Base-by-base conservation (phyloP, 2,329 filamentous ascomycete species). In the Pestalotiopsis sp. region DNA sequence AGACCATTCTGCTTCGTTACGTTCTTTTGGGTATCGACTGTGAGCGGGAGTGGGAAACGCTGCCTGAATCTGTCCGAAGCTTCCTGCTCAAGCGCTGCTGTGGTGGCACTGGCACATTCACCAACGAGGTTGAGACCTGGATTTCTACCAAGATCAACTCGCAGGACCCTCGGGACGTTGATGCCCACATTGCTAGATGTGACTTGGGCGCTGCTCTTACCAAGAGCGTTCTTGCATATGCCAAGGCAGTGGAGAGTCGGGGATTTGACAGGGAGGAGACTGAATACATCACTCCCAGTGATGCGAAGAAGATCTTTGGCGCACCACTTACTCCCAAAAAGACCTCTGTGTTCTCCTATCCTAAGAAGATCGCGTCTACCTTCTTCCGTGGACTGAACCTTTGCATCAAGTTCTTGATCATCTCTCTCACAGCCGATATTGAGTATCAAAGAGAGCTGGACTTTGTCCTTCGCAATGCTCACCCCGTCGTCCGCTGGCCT, bases 391-490 rank as follows among this genome's bases (percentile, higher is more conserved):
- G 41, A 17, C 17, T 65, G 1, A 65, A 65, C 4, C 62, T 65
- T 6, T 45, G 62, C n/a, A 52, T 65, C 41, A 65, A 65, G 40
- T 65, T 65, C 23, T 52, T 65, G 25, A 52, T 65, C 41, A 36
- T 65, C 13, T 65, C 62, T 12, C 27, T 65, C 1, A 52, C 40
- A 4, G 62, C 62, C 20, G 62, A 65, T 40, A 36, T 40, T 9
- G 62, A 65, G 62, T 65, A 65, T 23, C 62, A 65, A 23, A 36
- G 62, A 49, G 62, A 65, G 4, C 11, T 65, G 27, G 62, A 65
- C 62, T 65, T 49, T 40, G 36, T 65, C 9, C 20, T 65, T 3
- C 23, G 40, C 23, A 11, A 65, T 13, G 40, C 38, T 7, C 20
- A 27, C 17, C n/a, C 38, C 17, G 36, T 49, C n/a, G 14, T 65